Evolutionary conservation across 495 filamentous ascomycete species (phyloP).

Genomic region (Schizothecium vesticola): DNA sequence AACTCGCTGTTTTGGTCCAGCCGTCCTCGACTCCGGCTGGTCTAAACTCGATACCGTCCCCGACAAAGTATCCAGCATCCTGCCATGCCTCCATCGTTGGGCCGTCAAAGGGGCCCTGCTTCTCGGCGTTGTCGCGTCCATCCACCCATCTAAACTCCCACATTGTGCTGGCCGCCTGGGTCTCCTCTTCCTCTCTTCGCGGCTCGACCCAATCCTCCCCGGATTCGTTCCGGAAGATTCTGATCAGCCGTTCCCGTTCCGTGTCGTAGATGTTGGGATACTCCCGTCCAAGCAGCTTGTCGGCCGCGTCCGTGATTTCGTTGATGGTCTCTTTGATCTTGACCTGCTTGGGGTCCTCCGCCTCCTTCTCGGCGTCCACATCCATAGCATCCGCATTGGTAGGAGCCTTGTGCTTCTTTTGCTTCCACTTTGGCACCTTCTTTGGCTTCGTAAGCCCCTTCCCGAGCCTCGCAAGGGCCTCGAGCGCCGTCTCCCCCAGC

Average conservation of each 20-base stretch:
- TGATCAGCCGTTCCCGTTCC: constrained; percentile 74
- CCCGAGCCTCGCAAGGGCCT: constrained; percentile 78
- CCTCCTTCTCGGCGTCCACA: constrained; percentile 46
- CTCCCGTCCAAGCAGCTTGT: constrained; percentile 73
- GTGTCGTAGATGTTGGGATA: constrained; percentile 85
- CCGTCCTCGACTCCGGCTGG: constrained; percentile 48
- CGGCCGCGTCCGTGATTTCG: constrained; percentile 80
- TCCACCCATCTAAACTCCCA: constrained; percentile 95
- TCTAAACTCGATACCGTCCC: constrained; percentile 82
- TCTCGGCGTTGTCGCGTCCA: constrained; percentile 70
- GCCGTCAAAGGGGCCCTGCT: constrained; percentile 82
- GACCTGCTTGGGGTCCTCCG: constrained; percentile 65
- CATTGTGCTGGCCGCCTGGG: constrained; percentile 36
- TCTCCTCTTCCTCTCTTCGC: constrained; percentile 19
- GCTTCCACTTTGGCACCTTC: constrained; percentile 56
- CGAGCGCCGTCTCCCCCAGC: constrained; percentile 79
- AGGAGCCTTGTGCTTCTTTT: constrained; percentile 44
- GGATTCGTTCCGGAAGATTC: constrained; percentile 80
- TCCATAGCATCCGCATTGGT: constrained; percentile 53
- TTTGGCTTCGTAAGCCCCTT: constrained; percentile 64
- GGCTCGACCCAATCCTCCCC: constrained; percentile 85
- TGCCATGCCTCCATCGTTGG: constrained; percentile 83
- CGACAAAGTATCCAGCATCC: constrained; percentile 83
- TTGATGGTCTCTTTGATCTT: constrained; percentile 68
- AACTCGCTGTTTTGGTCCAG: constrained; percentile 60